Evolutionary conservation across 177 flowering plant genomes (phyloP), one percentile per base, ranked within the genome.

Genomic region (Vitis hybrid): DNA sequence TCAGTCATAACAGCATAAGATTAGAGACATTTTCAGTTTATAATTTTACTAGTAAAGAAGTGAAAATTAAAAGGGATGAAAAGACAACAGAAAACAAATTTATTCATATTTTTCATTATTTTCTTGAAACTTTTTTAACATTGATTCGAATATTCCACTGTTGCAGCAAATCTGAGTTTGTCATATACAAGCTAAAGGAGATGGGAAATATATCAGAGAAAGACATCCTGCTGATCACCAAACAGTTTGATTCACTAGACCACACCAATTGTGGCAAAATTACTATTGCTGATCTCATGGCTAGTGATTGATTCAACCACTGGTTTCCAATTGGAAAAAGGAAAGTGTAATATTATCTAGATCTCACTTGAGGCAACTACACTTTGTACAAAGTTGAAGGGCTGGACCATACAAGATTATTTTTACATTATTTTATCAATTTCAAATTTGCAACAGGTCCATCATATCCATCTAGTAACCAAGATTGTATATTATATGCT

Each of bases 111-210:
- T 0, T 9, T 13, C 35, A 9, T 15, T 3, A 63, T 13, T 10
- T 10, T 46, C 11, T 63, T 46, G 13, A 61, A 35, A 61, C n/a
- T 5, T 32, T 32, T 14, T 1, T 14, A 32, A 21, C 19, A 8
- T 61, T 32, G 49, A 16, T 65, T 27, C 2, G 15, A 10, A 24
- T 57, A 3, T 56, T 49, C 15, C 18, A 67, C 58, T 65, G 46
- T 59, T 67, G 68, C 82, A 83, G 86, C 67, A n/a, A 83, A 75
- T 79, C 84, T 4, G 86, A 83, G 64, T 81, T 72, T 48, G 76
- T 81, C 1, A 71, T 83, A 71, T 77, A 76, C 78, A 83, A 83
- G 81, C 83, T 83, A 16, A 83, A 74, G 76, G 81, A 81, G 71
- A 83, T 83, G 86, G 86, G 84, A 13, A 83, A 75, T 56, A 72